Evolutionary conservation across 495 filamentous ascomycete species (phyloP), one percentile per base, ranked within the genome.

Genomic region (Letharia lupina): DNA sequence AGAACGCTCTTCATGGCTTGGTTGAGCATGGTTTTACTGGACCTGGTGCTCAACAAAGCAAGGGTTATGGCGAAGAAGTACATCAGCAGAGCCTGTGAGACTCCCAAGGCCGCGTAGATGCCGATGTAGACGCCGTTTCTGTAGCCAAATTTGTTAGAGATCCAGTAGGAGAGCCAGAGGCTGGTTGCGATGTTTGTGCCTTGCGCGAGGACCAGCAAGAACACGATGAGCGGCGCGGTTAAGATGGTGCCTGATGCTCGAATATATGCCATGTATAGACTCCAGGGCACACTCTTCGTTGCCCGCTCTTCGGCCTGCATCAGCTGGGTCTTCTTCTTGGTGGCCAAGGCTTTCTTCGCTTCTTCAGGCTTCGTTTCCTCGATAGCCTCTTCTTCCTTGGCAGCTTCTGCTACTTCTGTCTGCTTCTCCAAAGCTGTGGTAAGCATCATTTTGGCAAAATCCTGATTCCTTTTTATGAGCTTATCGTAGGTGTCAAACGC

Each of bases 1-100:
- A 84, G 70, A 18, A 85, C 74, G 8, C 75, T 74, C 37, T 68
- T 73, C 6, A 82, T 72, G 52, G 82, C 74, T 5, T 74, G 73
- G 15, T 74, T 72, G 67, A 84, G 81, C 15, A 85, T 70, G 8
- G 68, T 68, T 42, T 78, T 70, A 9, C 80, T 80, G 3, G 82
- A 81, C 33, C 71, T 70, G 71, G 71, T 77, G 76, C 82, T 18
- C 73, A 73, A 41, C 76, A 78, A 12, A 70, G 66, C 61, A 73
- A 78, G 69, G 75, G 81, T 15, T 69, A 63, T 37, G 76, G 76
- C 70, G 73, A 67, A 68, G 72, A 71, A 37, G 45, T 62, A 65
- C 52, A 70, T 48, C 8, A 61, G 33, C 63, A 75, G 71, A 71
- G 73, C 16, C 31, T 69, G 50, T 69, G 71, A 41, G 76, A 67